Evolutionary conservation across 2,329 filamentous ascomycete genomes (phyloP).

Genomic region (Sphaerulina populicola): DNA sequence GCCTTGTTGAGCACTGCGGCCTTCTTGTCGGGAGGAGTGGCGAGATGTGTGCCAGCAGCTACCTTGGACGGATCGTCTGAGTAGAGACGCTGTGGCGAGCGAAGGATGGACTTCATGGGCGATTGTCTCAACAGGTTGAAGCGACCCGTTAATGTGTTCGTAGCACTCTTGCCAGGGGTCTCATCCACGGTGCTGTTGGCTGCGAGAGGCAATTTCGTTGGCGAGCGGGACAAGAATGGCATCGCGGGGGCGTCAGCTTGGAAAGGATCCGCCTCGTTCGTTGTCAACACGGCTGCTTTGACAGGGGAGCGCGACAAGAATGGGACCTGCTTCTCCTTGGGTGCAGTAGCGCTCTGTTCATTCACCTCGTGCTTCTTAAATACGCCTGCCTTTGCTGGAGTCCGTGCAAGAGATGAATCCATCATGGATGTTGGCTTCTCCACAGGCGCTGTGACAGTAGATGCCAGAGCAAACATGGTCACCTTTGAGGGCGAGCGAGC

Average conservation of each 20-base stretch:
- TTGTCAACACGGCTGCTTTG: slow-evolving; percentile 24
- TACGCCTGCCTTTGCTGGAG: slow-evolving; percentile 20
- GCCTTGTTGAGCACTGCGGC: slow-evolving; percentile 14
- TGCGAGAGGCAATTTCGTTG: slow-evolving; percentile 25
- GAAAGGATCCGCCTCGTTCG: slow-evolving; percentile 14
- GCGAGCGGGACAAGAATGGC: slow-evolving; percentile 31
- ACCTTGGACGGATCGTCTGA: slow-evolving; percentile 52
- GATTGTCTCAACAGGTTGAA: slow-evolving; percentile 45
- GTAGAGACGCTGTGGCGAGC: slow-evolving; percentile 51
- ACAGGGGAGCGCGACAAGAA: slow-evolving; percentile 26
- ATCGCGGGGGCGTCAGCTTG: slow-evolving; percentile 13
- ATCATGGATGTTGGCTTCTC: slow-evolving; percentile 17
- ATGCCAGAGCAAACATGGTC: slow-evolving; percentile 15
- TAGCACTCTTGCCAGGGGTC: slow-evolving; percentile 27
- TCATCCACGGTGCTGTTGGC: slow-evolving; percentile 3
- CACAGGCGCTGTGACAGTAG: background rate
- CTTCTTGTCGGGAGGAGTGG: slow-evolving; percentile 34
- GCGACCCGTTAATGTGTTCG: slow-evolving; percentile 35
- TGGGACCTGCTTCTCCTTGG: slow-evolving; percentile 18
- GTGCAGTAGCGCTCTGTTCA: background rate
- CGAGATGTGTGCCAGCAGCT: slow-evolving; percentile 51
- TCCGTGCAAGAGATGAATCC: slow-evolving; percentile 25
- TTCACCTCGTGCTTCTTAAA: slow-evolving; percentile 4
- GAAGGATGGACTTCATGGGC: slow-evolving; percentile 56
- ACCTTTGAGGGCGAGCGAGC: slow-evolving; percentile 28